phyloP scores from a whole-genome alignment of 306 rosid species.

The Cicer bijugum region DNA sequence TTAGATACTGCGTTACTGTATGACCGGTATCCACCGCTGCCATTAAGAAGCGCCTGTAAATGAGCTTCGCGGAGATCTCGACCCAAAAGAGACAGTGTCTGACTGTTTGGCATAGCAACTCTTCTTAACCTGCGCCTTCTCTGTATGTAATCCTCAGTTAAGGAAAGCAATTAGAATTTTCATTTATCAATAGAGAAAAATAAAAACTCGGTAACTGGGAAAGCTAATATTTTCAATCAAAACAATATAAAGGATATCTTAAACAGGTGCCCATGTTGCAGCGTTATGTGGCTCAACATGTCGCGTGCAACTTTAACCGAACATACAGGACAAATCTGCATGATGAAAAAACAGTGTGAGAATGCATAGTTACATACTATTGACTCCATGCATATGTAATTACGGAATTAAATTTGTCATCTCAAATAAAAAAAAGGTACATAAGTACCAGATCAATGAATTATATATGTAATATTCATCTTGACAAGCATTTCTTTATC shows the following conservation, averaged over 20 bases:
- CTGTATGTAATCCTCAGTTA: constrained; percentile 81
- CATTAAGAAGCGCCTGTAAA: constrained; percentile 87
- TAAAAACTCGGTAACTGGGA: neutral
- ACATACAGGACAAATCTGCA: constrained; percentile 96
- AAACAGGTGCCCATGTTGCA: constrained; percentile 91
- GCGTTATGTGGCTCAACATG: constrained; percentile 87
- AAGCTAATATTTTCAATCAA: constrained; percentile 20
- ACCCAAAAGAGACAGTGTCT: constrained; percentile 64
- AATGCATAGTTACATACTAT: constrained; percentile 22
- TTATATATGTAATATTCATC: constrained; percentile 19
- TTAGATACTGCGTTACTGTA: constrained; percentile 57
- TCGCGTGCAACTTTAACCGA: constrained; percentile 86
- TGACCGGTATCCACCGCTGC: constrained; percentile 61
- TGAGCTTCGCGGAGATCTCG: constrained; percentile 99
- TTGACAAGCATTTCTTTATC: neutral
- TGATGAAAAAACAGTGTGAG: constrained; percentile 40
- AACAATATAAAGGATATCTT: constrained; percentile 79
- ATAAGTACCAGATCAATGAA: neutral
- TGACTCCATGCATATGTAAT: neutral
- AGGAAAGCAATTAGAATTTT: constrained; percentile 49
- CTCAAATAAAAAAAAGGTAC: neutral
- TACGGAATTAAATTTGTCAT: neutral
- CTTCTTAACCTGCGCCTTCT: constrained; percentile 83
- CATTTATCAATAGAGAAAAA: constrained; percentile 17
- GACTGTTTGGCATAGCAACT: constrained; percentile 86